Evolutionary conservation across 2,329 filamentous ascomycete species (phyloP).

Genomic region (Aureobasidium sp.): DNA sequence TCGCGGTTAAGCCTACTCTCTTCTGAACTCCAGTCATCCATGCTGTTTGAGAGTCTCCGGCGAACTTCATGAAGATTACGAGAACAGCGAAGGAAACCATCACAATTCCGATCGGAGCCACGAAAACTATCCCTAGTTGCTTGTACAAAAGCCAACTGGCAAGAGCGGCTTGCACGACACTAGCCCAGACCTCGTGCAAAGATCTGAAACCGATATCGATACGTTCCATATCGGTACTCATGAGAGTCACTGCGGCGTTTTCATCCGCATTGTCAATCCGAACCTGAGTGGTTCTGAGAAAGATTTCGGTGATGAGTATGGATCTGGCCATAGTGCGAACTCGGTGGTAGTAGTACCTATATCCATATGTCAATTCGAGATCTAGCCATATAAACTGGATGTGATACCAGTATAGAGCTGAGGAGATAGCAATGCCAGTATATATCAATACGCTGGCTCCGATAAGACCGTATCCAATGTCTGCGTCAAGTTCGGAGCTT

Average conservation of each 20-base stretch:
- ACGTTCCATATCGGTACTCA: conserved; percentile 15
- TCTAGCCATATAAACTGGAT: no score
- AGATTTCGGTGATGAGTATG: conserved; percentile 9
- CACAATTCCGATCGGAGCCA: conserved; percentile 2
- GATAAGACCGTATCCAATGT: neutral
- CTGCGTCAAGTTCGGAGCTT: neutral
- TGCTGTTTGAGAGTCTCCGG: neutral
- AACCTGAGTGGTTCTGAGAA: conserved; percentile 1
- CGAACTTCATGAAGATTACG: neutral
- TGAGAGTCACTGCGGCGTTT: conserved; percentile 12
- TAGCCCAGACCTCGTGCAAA: conserved; percentile 14
- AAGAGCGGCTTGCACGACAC: conserved; percentile 3
- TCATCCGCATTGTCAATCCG: neutral
- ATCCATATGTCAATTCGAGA: neutral
- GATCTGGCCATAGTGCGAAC: neutral
- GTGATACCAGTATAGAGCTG: neutral
- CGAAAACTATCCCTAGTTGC: conserved; percentile 11
- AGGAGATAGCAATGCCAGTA: neutral
- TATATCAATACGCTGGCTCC: neutral
- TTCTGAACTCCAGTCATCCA: neutral
- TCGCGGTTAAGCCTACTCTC: neutral
- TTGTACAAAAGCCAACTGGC: conserved; percentile 10
- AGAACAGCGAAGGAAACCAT: neutral
- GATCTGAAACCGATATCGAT: conserved; percentile 7
- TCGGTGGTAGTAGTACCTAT: neutral